phyloP scores from a whole-genome alignment of 331 rosid species.

The Saraca asoca region DNA sequence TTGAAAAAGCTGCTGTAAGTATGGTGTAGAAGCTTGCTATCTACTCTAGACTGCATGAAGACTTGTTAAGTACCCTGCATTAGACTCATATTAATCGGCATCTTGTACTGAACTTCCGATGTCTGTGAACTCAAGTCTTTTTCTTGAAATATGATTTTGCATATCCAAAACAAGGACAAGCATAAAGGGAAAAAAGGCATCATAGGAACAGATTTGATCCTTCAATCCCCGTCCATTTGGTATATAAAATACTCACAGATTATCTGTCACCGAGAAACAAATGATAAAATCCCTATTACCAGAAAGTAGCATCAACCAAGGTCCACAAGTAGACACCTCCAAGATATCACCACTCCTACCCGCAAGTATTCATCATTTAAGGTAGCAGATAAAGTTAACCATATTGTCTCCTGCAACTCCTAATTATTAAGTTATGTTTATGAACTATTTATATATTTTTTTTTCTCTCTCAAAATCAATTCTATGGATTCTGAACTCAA shows the following conservation, averaged over 20 bases:
- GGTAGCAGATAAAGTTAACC: too few relatives aligned
- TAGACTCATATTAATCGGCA: background rate
- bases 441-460: too few relatives aligned
- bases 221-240: slow-evolving; percentile 24
- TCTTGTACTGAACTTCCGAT: slow-evolving; percentile 12
- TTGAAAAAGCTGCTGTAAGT: slow-evolving; percentile 37
- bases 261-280: too few relatives aligned
- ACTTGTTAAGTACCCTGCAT: slow-evolving; percentile 72
- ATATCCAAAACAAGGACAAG: slow-evolving; percentile 28
- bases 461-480: too few relatives aligned
- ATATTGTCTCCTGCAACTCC: background rate
- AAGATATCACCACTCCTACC: too few relatives aligned
- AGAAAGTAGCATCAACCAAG: slow-evolving; percentile 36
- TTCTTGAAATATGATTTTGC: background rate
- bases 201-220: slow-evolving; percentile 37
- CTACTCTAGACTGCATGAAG: slow-evolving; percentile 50
- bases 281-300: too few relatives aligned
- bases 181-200: background rate
- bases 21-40: slow-evolving; percentile 43
- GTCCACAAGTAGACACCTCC: too few relatives aligned
- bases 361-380: too few relatives aligned
- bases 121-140: background rate
- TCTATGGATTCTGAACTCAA: slow-evolving; percentile 31
- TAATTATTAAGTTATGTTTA: too few relatives aligned
- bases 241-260: too few relatives aligned